These are phyloP conservation scores for Lobosporangium transversale DNA, from an alignment of 192 early-diverging fungal genomes.

Conservation along the genomic window DNA sequence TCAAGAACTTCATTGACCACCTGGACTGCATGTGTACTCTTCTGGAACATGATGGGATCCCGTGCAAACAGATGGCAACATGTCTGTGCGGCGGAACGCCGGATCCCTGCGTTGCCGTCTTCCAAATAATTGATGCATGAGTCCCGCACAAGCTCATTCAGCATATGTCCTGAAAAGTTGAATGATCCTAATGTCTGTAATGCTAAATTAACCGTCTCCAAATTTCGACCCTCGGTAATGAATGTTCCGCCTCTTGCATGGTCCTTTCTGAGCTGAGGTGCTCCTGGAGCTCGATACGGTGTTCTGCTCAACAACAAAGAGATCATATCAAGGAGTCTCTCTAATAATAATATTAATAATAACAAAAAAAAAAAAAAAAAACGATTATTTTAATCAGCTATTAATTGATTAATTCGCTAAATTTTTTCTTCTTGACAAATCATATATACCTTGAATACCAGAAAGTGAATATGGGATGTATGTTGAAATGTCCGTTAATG, in stretches of 20 bases:
- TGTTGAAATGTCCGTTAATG: conserved; percentile 79
- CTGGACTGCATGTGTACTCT: conserved; percentile 77
- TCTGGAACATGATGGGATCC: conserved; percentile 84
- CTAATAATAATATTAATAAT: too few species aligned
- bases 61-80: conserved; percentile 82
- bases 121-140: conserved; percentile 84
- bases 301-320: conserved; percentile 84
- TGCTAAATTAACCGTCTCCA: conserved; percentile 82
- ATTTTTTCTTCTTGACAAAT: not conserved
- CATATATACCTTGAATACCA: conserved; percentile 79
- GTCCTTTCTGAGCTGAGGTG: conserved; percentile 57
- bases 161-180: conserved; percentile 82
- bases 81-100: conserved; percentile 87
- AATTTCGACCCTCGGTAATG: conserved; percentile 65
- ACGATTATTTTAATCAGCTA: too few species aligned
- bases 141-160: conserved; percentile 90
- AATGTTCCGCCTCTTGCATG: conserved; percentile 14
- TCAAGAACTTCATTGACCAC: conserved; percentile 89
- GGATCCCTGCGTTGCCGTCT: conserved; percentile 78
- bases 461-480: conserved; percentile 84
- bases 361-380: not conserved
- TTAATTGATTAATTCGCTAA: too few species aligned
- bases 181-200: conserved; percentile 85
- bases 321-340: conserved; percentile 82
- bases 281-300: conserved; percentile 78